A percentile compares a stretch with the other conserved stretches of the same genome.
Evolutionary conservation across 148 eudicot genomes (phyloP).

Genomic region (Cornus suecica): DNA sequence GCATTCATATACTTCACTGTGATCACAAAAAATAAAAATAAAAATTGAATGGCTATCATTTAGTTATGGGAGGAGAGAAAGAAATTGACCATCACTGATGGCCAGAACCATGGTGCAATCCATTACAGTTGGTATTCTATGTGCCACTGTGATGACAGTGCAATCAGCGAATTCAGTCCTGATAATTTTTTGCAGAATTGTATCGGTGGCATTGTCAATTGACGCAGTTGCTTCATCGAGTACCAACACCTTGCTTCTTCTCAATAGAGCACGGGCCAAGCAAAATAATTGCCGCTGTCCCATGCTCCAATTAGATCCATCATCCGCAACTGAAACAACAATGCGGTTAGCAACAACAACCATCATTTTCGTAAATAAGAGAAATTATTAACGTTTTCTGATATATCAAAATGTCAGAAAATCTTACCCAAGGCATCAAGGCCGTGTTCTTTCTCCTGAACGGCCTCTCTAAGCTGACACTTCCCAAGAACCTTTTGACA

Average conservation of each 20-base stretch:
- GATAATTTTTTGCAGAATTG: constrained; percentile 60
- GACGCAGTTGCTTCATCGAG: constrained; percentile 91
- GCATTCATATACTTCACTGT: neutral
- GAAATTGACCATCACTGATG: constrained; percentile 60
- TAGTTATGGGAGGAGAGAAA: too few species aligned
- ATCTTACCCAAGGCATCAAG: constrained; percentile 61
- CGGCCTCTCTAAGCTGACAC: constrained; percentile 72
- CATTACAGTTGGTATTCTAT: constrained; percentile 80
- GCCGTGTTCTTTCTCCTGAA: constrained; percentile 62
- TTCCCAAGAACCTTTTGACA: constrained; percentile 58
- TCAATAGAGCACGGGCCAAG: constrained; percentile 64
- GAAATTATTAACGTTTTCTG: too few species aligned
- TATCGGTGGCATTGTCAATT: constrained; percentile 69
- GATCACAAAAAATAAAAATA: too few species aligned
- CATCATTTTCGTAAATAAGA: neutral
- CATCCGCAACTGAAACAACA: constrained; percentile 53
- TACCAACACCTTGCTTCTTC: constrained; percentile 66
- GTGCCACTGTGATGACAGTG: constrained; percentile 82
- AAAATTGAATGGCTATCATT: neutral
- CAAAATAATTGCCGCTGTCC: constrained; percentile 80
- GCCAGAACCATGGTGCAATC: constrained; percentile 72
- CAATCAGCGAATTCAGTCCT: constrained; percentile 64
- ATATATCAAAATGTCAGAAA: neutral
- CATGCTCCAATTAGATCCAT: constrained; percentile 91
- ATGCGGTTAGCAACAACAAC: neutral